These are phyloP conservation scores for Parathielavia hyrcaniae DNA, from an alignment of 495 filamentous ascomycete genomes.

Conservation along the genomic window DNA sequence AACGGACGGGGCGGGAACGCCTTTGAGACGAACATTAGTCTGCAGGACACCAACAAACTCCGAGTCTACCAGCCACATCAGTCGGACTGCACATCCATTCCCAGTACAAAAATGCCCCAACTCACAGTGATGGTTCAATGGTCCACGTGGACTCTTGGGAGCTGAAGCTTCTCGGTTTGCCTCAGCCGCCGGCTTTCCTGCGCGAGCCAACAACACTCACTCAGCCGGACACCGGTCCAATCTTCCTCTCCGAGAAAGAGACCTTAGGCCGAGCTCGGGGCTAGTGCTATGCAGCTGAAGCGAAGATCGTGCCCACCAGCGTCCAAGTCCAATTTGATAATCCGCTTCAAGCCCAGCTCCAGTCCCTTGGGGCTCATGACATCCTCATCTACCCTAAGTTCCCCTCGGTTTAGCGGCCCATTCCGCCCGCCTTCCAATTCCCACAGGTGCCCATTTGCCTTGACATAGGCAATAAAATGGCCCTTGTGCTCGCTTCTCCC, in stretches of 20 bases:
- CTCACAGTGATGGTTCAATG: not conserved
- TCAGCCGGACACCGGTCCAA: not conserved
- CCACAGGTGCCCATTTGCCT: slow-evolving; percentile 63
- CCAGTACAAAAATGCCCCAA: not conserved
- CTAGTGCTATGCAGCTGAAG: slow-evolving; percentile 53
- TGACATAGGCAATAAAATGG: slow-evolving; percentile 74
- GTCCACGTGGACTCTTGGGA: not conserved
- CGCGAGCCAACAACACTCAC: not conserved
- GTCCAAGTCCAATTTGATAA: slow-evolving; percentile 47
- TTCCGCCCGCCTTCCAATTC: slow-evolving; percentile 69
- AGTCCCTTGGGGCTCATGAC: slow-evolving; percentile 61
- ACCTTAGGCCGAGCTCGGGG: slow-evolving; percentile 20
- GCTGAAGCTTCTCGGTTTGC: not conserved
- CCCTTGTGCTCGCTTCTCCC: slow-evolving; percentile 43
- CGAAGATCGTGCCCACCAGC: slow-evolving; percentile 40
- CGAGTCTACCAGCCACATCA: no score
- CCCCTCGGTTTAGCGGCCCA: slow-evolving; percentile 67
- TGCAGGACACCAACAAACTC: not conserved
- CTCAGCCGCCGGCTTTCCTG: not conserved
- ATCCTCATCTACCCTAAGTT: slow-evolving; percentile 57
- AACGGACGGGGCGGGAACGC: not conserved
- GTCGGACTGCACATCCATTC: not conserved
- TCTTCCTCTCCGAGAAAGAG: no score
- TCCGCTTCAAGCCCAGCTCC: slow-evolving; percentile 52
- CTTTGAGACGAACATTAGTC: not conserved